These are phyloP conservation scores for Aspergillus tubingensis DNA, from an alignment of 2,329 filamentous ascomycete species.

Conservation along the genomic window DNA sequence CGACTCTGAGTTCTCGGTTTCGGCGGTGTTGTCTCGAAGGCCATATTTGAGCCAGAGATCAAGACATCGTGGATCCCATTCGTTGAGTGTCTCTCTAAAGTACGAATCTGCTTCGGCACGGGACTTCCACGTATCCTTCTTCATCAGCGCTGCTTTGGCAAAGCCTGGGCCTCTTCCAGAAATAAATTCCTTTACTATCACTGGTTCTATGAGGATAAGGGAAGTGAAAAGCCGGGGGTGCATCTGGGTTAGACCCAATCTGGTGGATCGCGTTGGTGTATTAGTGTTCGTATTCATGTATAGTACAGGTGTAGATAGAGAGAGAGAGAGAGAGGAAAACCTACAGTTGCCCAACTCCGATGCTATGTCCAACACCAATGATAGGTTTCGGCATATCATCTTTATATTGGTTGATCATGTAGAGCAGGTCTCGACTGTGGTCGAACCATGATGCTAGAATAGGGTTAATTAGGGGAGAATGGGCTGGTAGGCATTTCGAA, in stretches of 20 bases:
- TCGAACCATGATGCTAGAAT: conserved; percentile 72
- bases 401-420: conserved; percentile 73
- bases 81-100: conserved; percentile 3
- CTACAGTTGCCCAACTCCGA: conserved; percentile 68
- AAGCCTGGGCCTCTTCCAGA: neutral
- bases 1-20: neutral
- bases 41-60: conserved; percentile 16
- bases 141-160: neutral
- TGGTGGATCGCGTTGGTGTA: neutral
- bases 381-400: conserved; percentile 71
- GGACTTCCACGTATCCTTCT: conserved; percentile 15
- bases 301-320: too few relatives aligned
- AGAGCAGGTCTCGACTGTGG: conserved; percentile 75
- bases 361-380: conserved; percentile 80
- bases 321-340: neutral
- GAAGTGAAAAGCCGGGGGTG: conserved; percentile 75
- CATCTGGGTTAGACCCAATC: conserved; percentile 64
- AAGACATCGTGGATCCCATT: conserved; percentile 15
- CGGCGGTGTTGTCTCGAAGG: conserved; percentile 5
- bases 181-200: neutral
- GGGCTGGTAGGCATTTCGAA: neutral
- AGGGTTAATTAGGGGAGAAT: neutral
- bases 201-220: conserved; percentile 70
- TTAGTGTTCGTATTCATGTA: too few relatives aligned
- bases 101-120: conserved; percentile 1